Evolutionary conservation across 345 rosid species (phyloP).

Genomic region (Lagerstroemia speciosa): DNA sequence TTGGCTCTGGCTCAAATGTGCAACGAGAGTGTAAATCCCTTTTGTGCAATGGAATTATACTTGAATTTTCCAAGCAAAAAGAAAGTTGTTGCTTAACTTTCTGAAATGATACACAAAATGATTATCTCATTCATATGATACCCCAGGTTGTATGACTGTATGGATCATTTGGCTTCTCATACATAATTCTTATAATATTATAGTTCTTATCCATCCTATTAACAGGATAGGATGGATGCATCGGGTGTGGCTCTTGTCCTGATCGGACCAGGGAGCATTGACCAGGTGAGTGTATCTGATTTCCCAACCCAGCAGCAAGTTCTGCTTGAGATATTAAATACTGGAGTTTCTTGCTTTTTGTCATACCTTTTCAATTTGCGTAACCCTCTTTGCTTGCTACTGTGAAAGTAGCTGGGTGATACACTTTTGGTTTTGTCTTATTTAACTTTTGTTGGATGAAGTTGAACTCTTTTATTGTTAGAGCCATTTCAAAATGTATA

Average conservation of each 20-base stretch:
- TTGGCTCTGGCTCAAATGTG: too few relatives aligned
- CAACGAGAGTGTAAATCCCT: too few relatives aligned
- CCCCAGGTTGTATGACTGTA: neutral
- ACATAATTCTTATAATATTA: neutral
- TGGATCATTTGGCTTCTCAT: neutral
- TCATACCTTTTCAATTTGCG: neutral
- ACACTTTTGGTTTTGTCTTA: neutral
- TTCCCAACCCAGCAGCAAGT: neutral
- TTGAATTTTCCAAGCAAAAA: too few relatives aligned
- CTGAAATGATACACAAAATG: neutral
- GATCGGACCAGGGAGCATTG: constrained; percentile 79
- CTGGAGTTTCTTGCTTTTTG: neutral
- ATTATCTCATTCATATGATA: neutral
- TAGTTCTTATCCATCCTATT: constrained; percentile 4
- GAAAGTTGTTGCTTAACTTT: neutral
- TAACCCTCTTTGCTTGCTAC: neutral
- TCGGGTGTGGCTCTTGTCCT: constrained; percentile 68
- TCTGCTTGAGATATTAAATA: neutral
- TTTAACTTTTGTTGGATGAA: neutral
- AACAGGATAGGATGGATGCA: constrained; percentile 72
- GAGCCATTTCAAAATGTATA: neutral
- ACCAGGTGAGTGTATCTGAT: constrained; percentile 41
- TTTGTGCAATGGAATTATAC: too few relatives aligned
- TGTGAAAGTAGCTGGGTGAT: neutral
- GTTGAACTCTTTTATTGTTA: neutral